phyloP scores from a whole-genome alignment of 2,329 filamentous ascomycete species.

The Zasmidium cellare region DNA sequence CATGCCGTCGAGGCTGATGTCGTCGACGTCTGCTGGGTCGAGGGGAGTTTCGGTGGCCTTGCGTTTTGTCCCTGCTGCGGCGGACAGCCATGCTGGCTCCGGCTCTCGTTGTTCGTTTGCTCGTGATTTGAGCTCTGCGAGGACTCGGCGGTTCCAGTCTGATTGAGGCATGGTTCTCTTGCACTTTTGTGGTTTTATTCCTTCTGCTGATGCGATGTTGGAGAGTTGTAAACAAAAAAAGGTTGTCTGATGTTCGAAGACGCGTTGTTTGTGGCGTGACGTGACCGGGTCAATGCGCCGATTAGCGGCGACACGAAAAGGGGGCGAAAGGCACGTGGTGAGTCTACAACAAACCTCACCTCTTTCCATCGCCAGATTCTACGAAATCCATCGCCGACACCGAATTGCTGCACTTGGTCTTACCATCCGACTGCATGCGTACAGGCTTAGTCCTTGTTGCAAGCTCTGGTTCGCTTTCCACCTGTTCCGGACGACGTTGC shows the following conservation, averaged over 20 bases:
- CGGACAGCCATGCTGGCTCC: background rate
- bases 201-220: background rate
- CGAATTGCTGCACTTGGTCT: too few relatives aligned
- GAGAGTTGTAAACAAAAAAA: background rate
- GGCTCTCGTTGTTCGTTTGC: background rate
- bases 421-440: too few relatives aligned
- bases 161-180: background rate
- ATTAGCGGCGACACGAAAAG: slow-evolving; percentile 1
- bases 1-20: slow-evolving; percentile 18
- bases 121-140: background rate
- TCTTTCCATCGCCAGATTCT: background rate
- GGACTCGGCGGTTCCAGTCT: background rate
- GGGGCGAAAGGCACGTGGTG: background rate
- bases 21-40: slow-evolving; percentile 8
- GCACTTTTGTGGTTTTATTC: background rate
- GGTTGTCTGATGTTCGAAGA: background rate
- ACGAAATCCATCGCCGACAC: too few relatives aligned
- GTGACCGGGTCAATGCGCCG: slow-evolving; percentile 1
- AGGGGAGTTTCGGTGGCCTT: slow-evolving; percentile 5
- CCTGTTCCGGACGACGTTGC: too few relatives aligned
- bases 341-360: background rate
- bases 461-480: too few relatives aligned
- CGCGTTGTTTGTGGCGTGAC: slow-evolving; percentile 6
- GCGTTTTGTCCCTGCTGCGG: slow-evolving; percentile 12
- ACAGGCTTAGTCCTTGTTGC: too few relatives aligned